A percentile compares a stretch with the other conserved stretches of the same genome.
Conservation (phyloP, 176 grass and related monocot genomes). For the Rhynchospora tenuis region DNA sequence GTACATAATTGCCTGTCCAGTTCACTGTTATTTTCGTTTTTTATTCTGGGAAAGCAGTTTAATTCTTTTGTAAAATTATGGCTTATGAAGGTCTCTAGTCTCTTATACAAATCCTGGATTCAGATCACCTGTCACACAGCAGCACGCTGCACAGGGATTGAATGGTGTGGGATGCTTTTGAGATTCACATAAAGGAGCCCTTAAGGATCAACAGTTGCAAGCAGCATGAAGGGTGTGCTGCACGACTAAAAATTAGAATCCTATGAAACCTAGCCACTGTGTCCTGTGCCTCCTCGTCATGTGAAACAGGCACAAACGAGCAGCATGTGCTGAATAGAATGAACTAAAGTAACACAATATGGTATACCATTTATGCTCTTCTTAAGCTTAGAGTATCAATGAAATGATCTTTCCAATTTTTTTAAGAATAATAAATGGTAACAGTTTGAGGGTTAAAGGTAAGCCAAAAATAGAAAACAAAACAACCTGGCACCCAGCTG, state of each 20-base stretch:
- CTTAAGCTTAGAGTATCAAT: neutral
- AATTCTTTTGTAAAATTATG: too few relatives aligned
- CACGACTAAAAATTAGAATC: too few relatives aligned
- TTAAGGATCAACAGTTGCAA: too few relatives aligned
- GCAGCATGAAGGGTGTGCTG: too few relatives aligned
- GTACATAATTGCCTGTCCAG: too few relatives aligned
- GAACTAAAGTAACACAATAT: neutral
- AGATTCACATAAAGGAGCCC: too few relatives aligned
- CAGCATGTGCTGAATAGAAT: neutral
- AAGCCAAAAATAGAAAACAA: constrained; percentile 10
- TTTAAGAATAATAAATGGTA: neutral
- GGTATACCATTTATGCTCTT: neutral
- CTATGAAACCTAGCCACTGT: neutral
- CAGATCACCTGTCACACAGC: too few relatives aligned
- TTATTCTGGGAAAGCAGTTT: too few relatives aligned
- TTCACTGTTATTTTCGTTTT: too few relatives aligned
- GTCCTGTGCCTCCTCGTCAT: neutral
- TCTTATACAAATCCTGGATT: too few relatives aligned
- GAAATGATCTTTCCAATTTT: neutral
- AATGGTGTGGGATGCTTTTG: too few relatives aligned
- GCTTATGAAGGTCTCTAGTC: neutral
- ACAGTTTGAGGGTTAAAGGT: neutral
- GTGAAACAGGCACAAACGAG: neutral
- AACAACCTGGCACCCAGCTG: constrained; percentile 87
- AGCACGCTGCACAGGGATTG: too few relatives aligned